phyloP scores from a whole-genome alignment of 176 grass and related monocot species.

The Ensete glaucum region DNA sequence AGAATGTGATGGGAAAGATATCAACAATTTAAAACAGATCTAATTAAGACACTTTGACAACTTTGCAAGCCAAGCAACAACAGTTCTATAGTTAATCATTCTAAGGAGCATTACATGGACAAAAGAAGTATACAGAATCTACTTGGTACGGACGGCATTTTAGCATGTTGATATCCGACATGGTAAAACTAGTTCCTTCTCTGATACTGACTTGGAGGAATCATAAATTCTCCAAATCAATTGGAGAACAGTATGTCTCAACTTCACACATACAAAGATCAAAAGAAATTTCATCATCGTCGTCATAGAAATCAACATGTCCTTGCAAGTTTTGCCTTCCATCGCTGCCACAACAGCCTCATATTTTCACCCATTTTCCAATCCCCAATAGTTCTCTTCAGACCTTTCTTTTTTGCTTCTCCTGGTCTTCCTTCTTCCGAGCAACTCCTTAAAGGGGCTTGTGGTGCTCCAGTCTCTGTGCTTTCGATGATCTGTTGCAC shows the following conservation, averaged over 20 bases:
- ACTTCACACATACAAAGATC: background rate
- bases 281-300: background rate
- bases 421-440: slow-evolving; percentile 3
- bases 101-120: background rate
- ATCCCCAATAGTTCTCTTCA: slow-evolving; percentile 47
- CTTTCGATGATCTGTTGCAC: slow-evolving; percentile 45
- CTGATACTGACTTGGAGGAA: background rate
- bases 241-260: background rate
- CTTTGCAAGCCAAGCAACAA: background rate
- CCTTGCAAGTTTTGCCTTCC: slow-evolving; percentile 55
- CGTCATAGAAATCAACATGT: slow-evolving; percentile 30
- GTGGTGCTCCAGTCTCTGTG: slow-evolving; percentile 34
- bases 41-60: background rate
- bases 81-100: too few species aligned
- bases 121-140: background rate
- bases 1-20: too few species aligned
- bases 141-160: background rate
- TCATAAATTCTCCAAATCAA: background rate
- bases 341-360: slow-evolving; percentile 45
- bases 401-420: slow-evolving; percentile 40
- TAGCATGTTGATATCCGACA: background rate
- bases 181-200: background rate
- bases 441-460: slow-evolving; percentile 47
- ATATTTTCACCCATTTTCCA: slow-evolving; percentile 33
- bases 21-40: too few species aligned